Conservation (phyloP, 495 filamentous ascomycete species). For the Xylaria sp. region DNA sequence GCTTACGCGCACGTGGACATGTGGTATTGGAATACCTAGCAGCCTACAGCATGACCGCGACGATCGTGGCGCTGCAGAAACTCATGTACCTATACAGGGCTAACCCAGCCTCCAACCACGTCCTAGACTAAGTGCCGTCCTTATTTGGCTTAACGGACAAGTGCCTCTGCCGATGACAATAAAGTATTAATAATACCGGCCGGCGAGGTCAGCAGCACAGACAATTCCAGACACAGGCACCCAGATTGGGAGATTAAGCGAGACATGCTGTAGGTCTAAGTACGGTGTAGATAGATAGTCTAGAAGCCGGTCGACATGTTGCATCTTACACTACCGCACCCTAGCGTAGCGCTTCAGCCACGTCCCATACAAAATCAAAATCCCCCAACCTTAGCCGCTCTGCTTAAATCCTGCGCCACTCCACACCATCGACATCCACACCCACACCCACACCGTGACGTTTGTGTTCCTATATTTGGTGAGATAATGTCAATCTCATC, state of each 20-base stretch:
- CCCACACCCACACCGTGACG: conserved; percentile 1
- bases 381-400: not conserved
- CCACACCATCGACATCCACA: too few relatives aligned
- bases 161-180: not conserved
- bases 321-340: not conserved
- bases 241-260: not conserved
- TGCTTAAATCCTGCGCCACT: conserved; percentile 1
- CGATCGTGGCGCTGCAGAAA: not conserved
- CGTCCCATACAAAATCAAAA: conserved; percentile 3
- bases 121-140: not conserved
- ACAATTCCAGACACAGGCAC: conserved; percentile 7
- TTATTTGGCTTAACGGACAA: not conserved
- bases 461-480: conserved; percentile 13
- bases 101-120: not conserved
- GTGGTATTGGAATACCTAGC: not conserved
- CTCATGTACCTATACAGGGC: not conserved
- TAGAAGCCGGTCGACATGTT: not conserved
- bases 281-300: too few relatives aligned
- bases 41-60: not conserved
- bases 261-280: not conserved
- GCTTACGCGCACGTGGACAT: conserved; percentile 21
- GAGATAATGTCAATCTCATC: not conserved
- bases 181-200: not conserved
- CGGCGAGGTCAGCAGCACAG: not conserved
- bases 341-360: not conserved